Base-by-base conservation (phyloP, 805 yeast species). In the Sugiyamaella smithiae region DNA sequence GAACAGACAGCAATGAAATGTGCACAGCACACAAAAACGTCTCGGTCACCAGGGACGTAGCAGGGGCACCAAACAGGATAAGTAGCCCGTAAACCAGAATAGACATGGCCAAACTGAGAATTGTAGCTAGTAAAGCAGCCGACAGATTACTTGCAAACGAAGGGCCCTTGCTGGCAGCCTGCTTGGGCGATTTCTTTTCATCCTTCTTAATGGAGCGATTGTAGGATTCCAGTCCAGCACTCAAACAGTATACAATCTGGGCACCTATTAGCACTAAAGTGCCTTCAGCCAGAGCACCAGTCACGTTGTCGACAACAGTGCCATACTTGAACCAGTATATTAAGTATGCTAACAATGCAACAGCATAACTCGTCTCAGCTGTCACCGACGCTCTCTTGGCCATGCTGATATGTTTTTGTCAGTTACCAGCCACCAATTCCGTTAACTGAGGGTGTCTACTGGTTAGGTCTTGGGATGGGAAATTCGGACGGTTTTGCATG, bases 51-150 rank as follows among this genome's bases (percentile, higher is more conserved):
- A 74, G 71, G 1, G 78, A 69, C 1, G 78, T 67, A 37, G 85
- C 69, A 11, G 97, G 96, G 0, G 96, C 95, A 5, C 97, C 97
- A 60, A 87, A 79, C 9, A 88, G 58, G 1, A 88, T 70, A 40
- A 84, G 62, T 1, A 74, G 55, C 1, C 47, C 51, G 29, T 49
- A 56, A 3, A 64, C 60, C 42, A 56, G 53, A 11, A 63, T 60
- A n/a, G 66, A 54, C 50, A 65, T 49, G 7, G 62, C 55, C 44
- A 59, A 45, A 14, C 64, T 46, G 23, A 67, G 57, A n/a, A 64
- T 50, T 2, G 61, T 54, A 17, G 68, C 58, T 35, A 66, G 54
- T 7, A 61, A 37, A 5, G 66, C 63, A 17, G 63, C 50, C 45
- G 48, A 43, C n/a, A 48, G 17, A 16, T 43, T 37, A 29, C 43